A percentile compares a stretch with the other conserved stretches of the same genome.
Evolutionary conservation across 768 basidiomycete genomes (phyloP).

Genomic region (Amanita brunnescens): DNA sequence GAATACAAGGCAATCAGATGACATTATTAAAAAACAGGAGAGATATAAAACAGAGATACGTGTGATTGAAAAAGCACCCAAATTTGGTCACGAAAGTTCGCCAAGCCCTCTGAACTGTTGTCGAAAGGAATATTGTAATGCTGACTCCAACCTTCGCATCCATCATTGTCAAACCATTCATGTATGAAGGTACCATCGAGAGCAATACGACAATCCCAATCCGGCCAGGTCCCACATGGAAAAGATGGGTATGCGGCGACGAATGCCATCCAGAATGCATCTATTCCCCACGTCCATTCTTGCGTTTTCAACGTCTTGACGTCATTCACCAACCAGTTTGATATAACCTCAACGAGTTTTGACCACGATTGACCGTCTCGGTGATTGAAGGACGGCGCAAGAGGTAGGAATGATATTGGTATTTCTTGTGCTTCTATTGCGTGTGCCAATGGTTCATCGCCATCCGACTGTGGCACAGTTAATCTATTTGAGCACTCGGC

Average conservation of each 20-base stretch:
- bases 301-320: background rate
- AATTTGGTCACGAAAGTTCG: background rate
- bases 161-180: background rate
- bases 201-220: background rate
- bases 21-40: background rate
- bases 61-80: slow-evolving; percentile 1
- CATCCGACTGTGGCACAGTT: background rate
- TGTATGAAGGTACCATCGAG: slow-evolving; percentile 2
- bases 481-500: background rate
- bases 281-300: slow-evolving; percentile 2
- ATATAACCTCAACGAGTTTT: slow-evolving; percentile 1
- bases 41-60: background rate
- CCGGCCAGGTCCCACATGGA: background rate
- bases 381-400: background rate
- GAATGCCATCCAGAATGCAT: background rate
- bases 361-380: background rate
- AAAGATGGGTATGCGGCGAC: background rate
- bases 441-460: background rate
- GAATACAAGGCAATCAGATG: background rate
- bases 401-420: slow-evolving; percentile 1
- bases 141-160: background rate
- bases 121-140: slow-evolving; percentile 1
- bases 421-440: background rate
- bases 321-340: slow-evolving; percentile 2
- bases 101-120: background rate